Base-by-base conservation (phyloP, 2,329 filamentous ascomycete genomes). In the Phialophora expanda region DNA sequence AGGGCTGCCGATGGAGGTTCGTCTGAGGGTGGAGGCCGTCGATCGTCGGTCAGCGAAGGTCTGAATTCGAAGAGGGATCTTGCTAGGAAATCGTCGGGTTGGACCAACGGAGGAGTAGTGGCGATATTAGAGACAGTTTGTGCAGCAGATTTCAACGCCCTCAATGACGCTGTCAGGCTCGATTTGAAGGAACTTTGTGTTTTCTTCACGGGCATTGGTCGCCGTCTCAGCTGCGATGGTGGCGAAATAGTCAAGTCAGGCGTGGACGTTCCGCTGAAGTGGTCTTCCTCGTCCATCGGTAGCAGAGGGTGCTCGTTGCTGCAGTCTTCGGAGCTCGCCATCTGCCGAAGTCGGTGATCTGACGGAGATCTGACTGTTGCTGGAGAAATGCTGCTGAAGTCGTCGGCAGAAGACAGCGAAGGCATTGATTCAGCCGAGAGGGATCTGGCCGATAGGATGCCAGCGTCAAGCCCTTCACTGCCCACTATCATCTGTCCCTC, bases 161-260 rank as follows among this genome's bases (percentile, higher is more conserved):
- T 84, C 22, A 89, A 75, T 0, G 87, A 89, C 1, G 86, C 84
- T 0, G 86, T 89, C 51, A 89, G 78, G 66, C 89, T 89, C 0
- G 87, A 89, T 67, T 85, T 87, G 77, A 89, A 86, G 1, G 81
- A 83, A 20, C 69, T 73, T 44, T 73, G 72, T 64, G 75, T 75
- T 46, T 77, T 38, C 77, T 38, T 77, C 28, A 62, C 26, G 24
- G 60, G 28, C 55, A 66, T 24, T 30, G 56, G 55, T 64, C 51
- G 61, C 3, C 61, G 65, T 24, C 44, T 65, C 74, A 28, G 73
- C 71, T 14, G 76, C 65, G 51, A 69, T 57, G 26, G 77, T 73
- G 28, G 72, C 64, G 32, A 70, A 54, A 62, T 59, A 12, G 44
- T 34, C 8, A 67, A 55, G 12, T 67, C 67, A 1, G 64, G 64